Percentiles rank a stretch among this genome's conserved stretches.
Evolutionary conservation across 2,329 filamentous ascomycete genomes (phyloP).

Genomic region (Pleomassaria siparia): DNA sequence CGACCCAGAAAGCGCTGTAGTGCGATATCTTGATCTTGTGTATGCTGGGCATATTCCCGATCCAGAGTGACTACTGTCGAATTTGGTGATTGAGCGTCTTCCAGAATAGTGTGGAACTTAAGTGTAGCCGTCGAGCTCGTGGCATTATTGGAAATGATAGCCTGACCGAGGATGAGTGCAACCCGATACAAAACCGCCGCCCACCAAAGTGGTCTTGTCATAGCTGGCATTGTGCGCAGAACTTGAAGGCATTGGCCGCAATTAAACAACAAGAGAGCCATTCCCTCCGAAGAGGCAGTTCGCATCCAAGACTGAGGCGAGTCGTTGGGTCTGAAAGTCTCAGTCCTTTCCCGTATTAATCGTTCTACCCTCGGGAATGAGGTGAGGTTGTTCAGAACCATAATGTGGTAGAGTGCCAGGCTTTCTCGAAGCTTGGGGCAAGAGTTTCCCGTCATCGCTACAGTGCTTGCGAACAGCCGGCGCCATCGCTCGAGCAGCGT

Average conservation of each 20-base stretch:
- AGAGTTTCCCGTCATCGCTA: not conserved
- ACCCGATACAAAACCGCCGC: slow-evolving; percentile 59
- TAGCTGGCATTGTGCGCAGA: slow-evolving; percentile 52
- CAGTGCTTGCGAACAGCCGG: slow-evolving; percentile 47
- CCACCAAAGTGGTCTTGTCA: slow-evolving; percentile 60
- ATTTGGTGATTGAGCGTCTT: not conserved
- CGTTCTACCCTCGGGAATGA: slow-evolving; percentile 59
- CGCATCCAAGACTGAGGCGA: not conserved
- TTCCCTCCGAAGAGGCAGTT: not conserved
- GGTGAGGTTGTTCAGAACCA: slow-evolving; percentile 58
- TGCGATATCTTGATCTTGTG: not conserved
- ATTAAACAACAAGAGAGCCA: slow-evolving; percentile 50
- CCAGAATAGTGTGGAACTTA: not conserved
- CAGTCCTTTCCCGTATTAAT: slow-evolving; percentile 52
- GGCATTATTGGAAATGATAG: slow-evolving; percentile 42
- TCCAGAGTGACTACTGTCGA: not conserved
- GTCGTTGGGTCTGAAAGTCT: not conserved
- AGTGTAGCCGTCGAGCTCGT: not conserved
- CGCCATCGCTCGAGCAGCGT: slow-evolving; percentile 58
- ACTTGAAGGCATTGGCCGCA: slow-evolving; percentile 58
- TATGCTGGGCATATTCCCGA: not conserved
- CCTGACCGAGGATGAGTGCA: slow-evolving; percentile 57
- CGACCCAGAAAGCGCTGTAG: not conserved
- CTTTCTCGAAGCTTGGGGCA: slow-evolving; percentile 43
- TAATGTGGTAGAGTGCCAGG: slow-evolving; percentile 60